Base-by-base conservation (phyloP, 176 grass and related monocot genomes). In the Triticum urartu region DNA sequence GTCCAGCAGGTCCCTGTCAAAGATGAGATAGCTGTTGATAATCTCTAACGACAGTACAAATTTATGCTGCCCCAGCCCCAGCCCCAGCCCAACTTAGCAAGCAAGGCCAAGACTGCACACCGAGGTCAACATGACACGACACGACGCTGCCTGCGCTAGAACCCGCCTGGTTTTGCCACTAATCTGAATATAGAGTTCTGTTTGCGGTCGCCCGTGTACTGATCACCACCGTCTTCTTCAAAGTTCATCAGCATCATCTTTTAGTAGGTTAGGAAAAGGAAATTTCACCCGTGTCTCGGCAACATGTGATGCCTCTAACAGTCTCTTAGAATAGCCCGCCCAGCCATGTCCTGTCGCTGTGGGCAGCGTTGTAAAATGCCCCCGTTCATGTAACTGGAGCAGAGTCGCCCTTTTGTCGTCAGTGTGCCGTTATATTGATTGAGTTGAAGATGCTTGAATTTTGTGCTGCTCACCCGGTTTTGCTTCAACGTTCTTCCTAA, bases 21-120 rank as follows among this genome's bases (percentile, higher is more conserved):
- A 93, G 89, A 84, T 90, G 84, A 81, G 93, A 54, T 95, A 89
- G 82, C 82, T 88, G 83, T 87, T 78, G 72, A 73, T 85, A 89
- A 48, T 58, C 35, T 42, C 81, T 87, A 71, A 85, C 70, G 36
- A 76, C 81, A 82, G 71, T 81, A 26, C 54, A 52, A 62, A 61
- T 77, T 89, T 64, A 68, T 75, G 62, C 47, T 9, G 17, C 75
- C 68, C 61, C 86, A 52, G 72, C 58, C 68, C 61, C 86, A 52
- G 72, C 58, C 52, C 79, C 61, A 58, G 81, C 72, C 25, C 66
- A 87, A 35, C 56, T 84, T 79, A 79, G 72, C 74, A 87, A 18
- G 42, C 79, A 87, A 20, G 43, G 43, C 24, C 21, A 59, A 83
- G 50, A 24, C 22, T 83, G 63, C 83, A 79, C 42, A 76, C 72